Conservation (phyloP, 306 rosid species). For the Trifolium fragiferum region DNA sequence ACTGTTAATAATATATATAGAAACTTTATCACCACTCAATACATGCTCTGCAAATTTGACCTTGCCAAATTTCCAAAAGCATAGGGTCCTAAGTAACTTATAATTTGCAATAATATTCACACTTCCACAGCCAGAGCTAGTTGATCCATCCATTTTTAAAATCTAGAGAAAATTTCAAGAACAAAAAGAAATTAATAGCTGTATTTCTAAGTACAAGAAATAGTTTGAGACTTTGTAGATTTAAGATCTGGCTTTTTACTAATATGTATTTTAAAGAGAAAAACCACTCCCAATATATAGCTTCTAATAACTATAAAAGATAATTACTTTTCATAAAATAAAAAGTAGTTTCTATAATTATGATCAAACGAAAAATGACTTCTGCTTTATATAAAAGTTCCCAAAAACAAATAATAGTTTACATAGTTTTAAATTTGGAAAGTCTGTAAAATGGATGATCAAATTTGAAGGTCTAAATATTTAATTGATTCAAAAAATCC, state of each 20-base stretch:
- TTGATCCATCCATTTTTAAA: slow-evolving; percentile 60
- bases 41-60: slow-evolving; percentile 87
- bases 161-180: not conserved
- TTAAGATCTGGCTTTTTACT: too few relatives aligned
- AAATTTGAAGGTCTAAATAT: not conserved
- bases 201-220: too few relatives aligned
- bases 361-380: not conserved
- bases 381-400: not conserved
- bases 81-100: slow-evolving; percentile 87
- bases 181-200: not conserved
- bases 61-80: slow-evolving; percentile 77
- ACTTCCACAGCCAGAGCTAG: slow-evolving; percentile 41
- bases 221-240: too few relatives aligned
- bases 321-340: too few relatives aligned
- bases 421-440: not conserved
- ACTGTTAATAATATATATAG: slow-evolving; percentile 81
- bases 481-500: not conserved
- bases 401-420: not conserved
- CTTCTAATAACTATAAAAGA: too few relatives aligned
- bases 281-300: too few relatives aligned
- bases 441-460: not conserved
- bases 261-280: too few relatives aligned
- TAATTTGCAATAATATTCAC: slow-evolving; percentile 68
- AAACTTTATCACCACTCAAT: slow-evolving; percentile 83
- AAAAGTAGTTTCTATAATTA: not conserved